Base-by-base conservation (phyloP, 345 rosid species). In the Rubroshorea leprosula region DNA sequence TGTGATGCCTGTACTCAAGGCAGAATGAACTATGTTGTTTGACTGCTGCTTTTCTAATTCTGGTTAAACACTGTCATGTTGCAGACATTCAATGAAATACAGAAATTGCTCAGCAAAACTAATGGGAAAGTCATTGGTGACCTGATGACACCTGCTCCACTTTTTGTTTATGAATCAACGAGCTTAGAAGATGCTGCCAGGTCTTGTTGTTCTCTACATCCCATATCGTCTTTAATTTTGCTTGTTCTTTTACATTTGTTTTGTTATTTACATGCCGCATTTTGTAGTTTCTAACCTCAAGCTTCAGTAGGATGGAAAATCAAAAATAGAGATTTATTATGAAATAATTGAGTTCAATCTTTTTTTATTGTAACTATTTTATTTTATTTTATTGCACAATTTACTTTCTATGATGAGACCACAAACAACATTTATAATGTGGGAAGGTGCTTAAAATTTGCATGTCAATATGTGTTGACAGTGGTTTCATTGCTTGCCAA, bases 61-160 rank as follows among this genome's bases (percentile, higher is more conserved):
- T 58, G 38, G 17, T 51, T 23, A 51, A 0, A 46, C 6, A 19
- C 48, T 4, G 9, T 4, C 35, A 29, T 29, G 4, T 29, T 50
- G 68, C 84, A 92, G 97, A 68, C 86, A 12, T 92, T 92, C 60
- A 92, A 89, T 35, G 76, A 84, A 74, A 70, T 92, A 54, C 98
- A 89, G 72, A 84, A 82, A 68, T 68, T 86, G 60, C 76, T 92
- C 5, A 79, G 61, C 56, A 89, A 92, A 82, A 89, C 79, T 41
- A 72, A 81, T 49, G 97, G 96, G 16, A 89, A 81, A 79, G 87
- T 86, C 48, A 83, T 89, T 23, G 98, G 97, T 51, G 95, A 92
- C 68, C 72, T 92, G 86, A 92, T 92, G 98, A 89, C 97, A 0
- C 80, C 95, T 43, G 76, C 88, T 62, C 97, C 98, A 1, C 89